These are phyloP conservation scores for Cudoniella acicularis DNA, from an alignment of 495 filamentous ascomycete genomes.

Conservation along the genomic window DNA sequence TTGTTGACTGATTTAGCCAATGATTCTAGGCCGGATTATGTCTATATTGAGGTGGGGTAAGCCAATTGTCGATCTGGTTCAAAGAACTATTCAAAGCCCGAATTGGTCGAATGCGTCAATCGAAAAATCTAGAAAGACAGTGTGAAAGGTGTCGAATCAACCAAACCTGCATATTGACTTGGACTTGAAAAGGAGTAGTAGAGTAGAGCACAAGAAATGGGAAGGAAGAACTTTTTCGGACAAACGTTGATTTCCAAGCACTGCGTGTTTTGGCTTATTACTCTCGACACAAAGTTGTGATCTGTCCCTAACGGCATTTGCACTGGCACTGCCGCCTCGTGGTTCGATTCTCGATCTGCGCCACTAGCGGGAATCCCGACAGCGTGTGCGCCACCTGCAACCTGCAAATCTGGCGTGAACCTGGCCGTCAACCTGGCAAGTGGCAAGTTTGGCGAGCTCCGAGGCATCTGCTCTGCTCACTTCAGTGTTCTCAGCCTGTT, in stretches of 20 bases:
- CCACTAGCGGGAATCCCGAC: background rate
- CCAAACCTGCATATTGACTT: no score
- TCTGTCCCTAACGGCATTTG: background rate
- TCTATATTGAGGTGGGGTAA: slow-evolving; percentile 4
- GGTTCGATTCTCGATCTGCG: background rate
- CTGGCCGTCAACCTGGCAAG: no score
- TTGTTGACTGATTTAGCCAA: slow-evolving; percentile 13
- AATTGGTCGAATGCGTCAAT: slow-evolving; percentile 1
- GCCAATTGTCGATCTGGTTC: background rate
- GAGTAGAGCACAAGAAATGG: background rate
- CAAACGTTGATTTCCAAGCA: slow-evolving; percentile 1
- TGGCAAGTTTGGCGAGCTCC: background rate
- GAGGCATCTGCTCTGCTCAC: no score
- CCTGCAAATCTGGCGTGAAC: no score
- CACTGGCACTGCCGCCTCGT: background rate
- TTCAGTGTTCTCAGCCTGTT: background rate
- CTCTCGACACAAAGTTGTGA: background rate
- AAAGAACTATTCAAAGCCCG: slow-evolving; percentile 11
- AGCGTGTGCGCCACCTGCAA: background rate
- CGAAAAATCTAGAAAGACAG: background rate
- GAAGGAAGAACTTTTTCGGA: background rate
- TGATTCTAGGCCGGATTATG: background rate
- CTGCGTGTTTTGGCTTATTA: background rate
- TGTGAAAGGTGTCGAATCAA: background rate
- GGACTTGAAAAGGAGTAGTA: background rate